Evolutionary conservation across 148 eudicot genomes (phyloP).

Genomic region (Fagopyrum esculentum): DNA sequence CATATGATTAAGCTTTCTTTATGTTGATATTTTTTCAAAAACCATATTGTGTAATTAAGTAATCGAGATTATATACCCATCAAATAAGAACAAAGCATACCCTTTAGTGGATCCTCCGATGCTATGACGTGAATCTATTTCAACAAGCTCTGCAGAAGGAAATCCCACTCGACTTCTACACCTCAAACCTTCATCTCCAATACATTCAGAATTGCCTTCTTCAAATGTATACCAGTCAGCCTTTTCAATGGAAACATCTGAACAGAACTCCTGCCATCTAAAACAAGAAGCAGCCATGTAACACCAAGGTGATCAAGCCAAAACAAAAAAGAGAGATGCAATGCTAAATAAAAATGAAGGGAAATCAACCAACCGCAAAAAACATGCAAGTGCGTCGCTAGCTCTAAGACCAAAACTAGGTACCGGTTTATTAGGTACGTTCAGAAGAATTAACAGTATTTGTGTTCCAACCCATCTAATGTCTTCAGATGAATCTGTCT

Average conservation of each 20-base stretch:
- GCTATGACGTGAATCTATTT: constrained; percentile 22
- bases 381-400: constrained; percentile 52
- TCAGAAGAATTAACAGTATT: constrained; percentile 52
- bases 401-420: constrained; percentile 40
- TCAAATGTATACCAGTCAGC: constrained; percentile 59
- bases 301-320: neutral
- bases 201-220: constrained; percentile 14
- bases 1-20: neutral
- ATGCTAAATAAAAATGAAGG: neutral
- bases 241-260: constrained; percentile 72
- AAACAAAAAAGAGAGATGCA: neutral
- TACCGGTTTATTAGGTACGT: constrained; percentile 41
- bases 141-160: constrained; percentile 25
- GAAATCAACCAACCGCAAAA: constrained; percentile 49
- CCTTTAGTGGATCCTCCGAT: constrained; percentile 21
- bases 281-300: constrained; percentile 13
- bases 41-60: neutral
- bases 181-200: constrained; percentile 12
- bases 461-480: constrained; percentile 72
- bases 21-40: neutral
- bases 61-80: neutral
- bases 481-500: constrained; percentile 28
- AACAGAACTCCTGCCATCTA: constrained; percentile 85
- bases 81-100: constrained; percentile 22
- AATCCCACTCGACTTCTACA: constrained; percentile 7